Conservation (phyloP, 225 moss, liverwort and hornwort genomes). For the Bryoerythrophyllum caledonicum region DNA sequence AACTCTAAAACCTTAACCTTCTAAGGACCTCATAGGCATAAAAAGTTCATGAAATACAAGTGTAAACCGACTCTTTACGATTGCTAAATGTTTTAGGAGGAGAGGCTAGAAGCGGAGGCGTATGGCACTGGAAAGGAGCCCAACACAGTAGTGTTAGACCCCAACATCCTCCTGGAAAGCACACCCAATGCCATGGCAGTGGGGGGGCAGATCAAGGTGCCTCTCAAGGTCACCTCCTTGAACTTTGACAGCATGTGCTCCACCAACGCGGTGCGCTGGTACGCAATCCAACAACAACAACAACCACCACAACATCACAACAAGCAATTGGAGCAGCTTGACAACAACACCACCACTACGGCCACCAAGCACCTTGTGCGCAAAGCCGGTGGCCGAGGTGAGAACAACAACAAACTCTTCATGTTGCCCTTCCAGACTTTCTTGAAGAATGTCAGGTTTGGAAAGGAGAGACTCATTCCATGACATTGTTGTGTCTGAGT, state of each 20-base stretch:
- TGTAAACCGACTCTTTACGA: neutral
- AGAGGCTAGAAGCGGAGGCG: conserved; percentile 77
- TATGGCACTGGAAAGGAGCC: conserved; percentile 60
- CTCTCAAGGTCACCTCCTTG: conserved; percentile 86
- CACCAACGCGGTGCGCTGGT: conserved; percentile 51
- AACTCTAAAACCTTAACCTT: neutral
- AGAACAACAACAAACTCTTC: conserved; percentile 54
- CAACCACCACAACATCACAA: conserved; percentile 7
- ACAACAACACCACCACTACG: too few relatives aligned
- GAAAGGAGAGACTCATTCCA: conserved; percentile 41
- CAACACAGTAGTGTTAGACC: conserved; percentile 48
- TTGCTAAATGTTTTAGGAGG: conserved; percentile 55
- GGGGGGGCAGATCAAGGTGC: conserved; percentile 71
- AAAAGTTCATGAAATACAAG: too few relatives aligned
- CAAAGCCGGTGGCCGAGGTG: conserved; percentile 51
- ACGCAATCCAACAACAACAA: conserved; percentile 35
- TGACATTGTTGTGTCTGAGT: neutral
- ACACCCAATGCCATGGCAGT: conserved; percentile 29
- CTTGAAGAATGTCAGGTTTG: conserved; percentile 55
- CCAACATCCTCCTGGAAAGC: conserved; percentile 57
- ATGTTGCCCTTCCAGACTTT: conserved; percentile 72
- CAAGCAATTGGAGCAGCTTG: conserved; percentile 59
- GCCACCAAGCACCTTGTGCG: conserved; percentile 42
- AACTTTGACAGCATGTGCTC: conserved; percentile 82
- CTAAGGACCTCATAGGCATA: too few relatives aligned